A percentile compares a stretch with the other conserved stretches of the same genome.
Evolutionary conservation across 2,329 filamentous ascomycete genomes (phyloP).

Genomic region (Diaporthe capsici): DNA sequence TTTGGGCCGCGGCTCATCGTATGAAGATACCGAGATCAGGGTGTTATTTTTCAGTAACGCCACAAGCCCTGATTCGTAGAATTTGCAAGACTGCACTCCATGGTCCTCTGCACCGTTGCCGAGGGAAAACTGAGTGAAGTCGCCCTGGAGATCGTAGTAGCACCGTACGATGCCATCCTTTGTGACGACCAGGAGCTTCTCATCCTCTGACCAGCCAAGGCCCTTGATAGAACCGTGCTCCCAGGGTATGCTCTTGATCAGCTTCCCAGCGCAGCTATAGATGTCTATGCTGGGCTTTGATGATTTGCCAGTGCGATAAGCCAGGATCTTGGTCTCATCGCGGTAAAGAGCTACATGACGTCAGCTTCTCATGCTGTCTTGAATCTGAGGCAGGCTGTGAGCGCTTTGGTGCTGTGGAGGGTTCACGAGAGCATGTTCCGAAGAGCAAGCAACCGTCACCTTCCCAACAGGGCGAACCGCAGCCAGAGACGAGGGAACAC

Average conservation of each 20-base stretch:
- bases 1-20: slow-evolving; percentile 91
- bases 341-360: slow-evolving; percentile 80
- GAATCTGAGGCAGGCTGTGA: background rate
- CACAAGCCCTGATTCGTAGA: slow-evolving; percentile 94
- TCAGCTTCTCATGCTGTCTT: slow-evolving; percentile 46
- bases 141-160: slow-evolving; percentile 91
- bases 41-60: slow-evolving; percentile 91
- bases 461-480: too few relatives aligned
- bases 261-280: slow-evolving; percentile 92
- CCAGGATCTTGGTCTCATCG: slow-evolving; percentile 86
- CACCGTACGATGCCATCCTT: slow-evolving; percentile 92
- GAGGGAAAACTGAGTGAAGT: slow-evolving; percentile 94
- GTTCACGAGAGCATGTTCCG: background rate
- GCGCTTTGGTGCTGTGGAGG: background rate
- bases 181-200: slow-evolving; percentile 89
- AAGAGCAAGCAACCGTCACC: background rate
- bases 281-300: slow-evolving; percentile 91
- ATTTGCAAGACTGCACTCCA: slow-evolving; percentile 89
- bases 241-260: slow-evolving; percentile 89
- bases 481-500: slow-evolving; percentile 52
- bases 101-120: slow-evolving; percentile 91
- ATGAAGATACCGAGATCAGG: slow-evolving; percentile 87
- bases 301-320: slow-evolving; percentile 79
- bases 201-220: slow-evolving; percentile 96
- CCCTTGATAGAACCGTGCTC: slow-evolving; percentile 90